phyloP scores from a whole-genome alignment of 1,284 basidiomycete genomes.

The Sanghuangporus baumii region DNA sequence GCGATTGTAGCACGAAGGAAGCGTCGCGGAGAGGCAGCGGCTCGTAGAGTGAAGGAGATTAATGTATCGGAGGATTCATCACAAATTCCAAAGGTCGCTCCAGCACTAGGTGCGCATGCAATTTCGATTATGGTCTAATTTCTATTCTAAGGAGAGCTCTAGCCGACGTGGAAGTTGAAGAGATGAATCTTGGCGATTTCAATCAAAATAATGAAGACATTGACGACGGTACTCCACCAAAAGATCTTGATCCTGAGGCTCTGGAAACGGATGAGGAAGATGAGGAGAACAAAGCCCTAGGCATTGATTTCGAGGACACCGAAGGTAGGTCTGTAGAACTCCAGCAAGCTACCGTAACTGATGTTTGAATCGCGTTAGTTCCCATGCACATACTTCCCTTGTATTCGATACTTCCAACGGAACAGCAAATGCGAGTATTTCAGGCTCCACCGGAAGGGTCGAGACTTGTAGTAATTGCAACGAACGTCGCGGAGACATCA shows the following conservation, averaged over 20 bases:
- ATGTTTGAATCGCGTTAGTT: constrained; percentile 29
- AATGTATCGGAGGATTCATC: constrained; percentile 18
- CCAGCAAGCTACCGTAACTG: not conserved
- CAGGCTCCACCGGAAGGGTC: constrained; percentile 54
- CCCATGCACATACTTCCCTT: constrained; percentile 71
- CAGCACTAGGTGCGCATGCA: constrained; percentile 40
- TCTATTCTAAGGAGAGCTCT: not conserved
- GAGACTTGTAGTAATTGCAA: constrained; percentile 69
- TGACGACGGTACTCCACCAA: constrained; percentile 51
- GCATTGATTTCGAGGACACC: constrained; percentile 51
- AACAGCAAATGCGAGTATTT: constrained; percentile 75
- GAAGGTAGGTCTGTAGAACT: constrained; percentile 43
- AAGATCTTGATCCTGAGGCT: constrained; percentile 41
- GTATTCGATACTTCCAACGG: constrained; percentile 67
- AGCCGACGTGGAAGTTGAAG: constrained; percentile 73
- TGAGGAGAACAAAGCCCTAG: constrained; percentile 42
- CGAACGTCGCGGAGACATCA: constrained; percentile 78
- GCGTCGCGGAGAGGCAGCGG: constrained; percentile 32
- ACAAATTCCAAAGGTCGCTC: constrained; percentile 29
- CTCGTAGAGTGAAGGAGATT: constrained; percentile 20
- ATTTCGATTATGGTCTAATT: not conserved
- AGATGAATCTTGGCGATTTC: constrained; percentile 64
- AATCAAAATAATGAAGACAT: constrained; percentile 38
- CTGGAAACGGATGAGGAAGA: constrained; percentile 41
- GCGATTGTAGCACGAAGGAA: constrained; percentile 50